Evolutionary conservation across 805 yeast species (phyloP).

Genomic region (Nakazawaea pomicola): DNA sequence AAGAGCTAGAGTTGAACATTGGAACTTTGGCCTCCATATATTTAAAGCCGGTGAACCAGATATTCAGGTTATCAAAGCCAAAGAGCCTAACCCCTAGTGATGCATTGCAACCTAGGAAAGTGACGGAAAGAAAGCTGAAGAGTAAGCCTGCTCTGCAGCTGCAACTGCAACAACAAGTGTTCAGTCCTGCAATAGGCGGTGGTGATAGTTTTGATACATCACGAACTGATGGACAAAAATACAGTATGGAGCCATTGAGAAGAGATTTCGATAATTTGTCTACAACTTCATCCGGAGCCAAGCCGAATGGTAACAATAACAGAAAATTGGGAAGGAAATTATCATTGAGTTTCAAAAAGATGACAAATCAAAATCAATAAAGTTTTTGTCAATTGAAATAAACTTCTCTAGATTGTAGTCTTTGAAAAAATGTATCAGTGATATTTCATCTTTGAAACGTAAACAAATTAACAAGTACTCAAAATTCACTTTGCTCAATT

Average conservation of each 20-base stretch:
- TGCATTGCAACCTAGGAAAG: slow-evolving; percentile 29
- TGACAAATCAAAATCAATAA: slow-evolving; percentile 2
- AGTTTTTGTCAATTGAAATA: not conserved
- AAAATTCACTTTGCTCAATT: not conserved
- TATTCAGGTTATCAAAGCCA: slow-evolving; percentile 61
- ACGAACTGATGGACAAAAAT: not conserved
- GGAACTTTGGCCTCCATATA: slow-evolving; percentile 83
- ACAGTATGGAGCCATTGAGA: slow-evolving; percentile 1
- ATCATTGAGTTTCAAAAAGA: slow-evolving; percentile 12
- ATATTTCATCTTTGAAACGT: not conserved
- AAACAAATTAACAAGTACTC: not conserved
- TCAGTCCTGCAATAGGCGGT: not conserved
- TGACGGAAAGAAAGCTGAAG: no score
- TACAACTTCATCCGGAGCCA: not conserved
- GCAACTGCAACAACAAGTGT: not conserved
- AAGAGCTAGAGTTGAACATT: slow-evolving; percentile 76
- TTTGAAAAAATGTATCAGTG: not conserved
- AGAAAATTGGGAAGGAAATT: slow-evolving; percentile 10
- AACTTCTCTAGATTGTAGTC: not conserved
- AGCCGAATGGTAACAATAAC: not conserved
- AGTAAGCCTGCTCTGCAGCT: no score
- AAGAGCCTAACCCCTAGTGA: slow-evolving; percentile 46
- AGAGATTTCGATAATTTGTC: not conserved
- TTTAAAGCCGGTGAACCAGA: slow-evolving; percentile 75
- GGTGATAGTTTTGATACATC: not conserved